These are phyloP conservation scores for Excoecaria agallocha DNA, from an alignment of 345 rosid genomes.

Conservation along the genomic window DNA sequence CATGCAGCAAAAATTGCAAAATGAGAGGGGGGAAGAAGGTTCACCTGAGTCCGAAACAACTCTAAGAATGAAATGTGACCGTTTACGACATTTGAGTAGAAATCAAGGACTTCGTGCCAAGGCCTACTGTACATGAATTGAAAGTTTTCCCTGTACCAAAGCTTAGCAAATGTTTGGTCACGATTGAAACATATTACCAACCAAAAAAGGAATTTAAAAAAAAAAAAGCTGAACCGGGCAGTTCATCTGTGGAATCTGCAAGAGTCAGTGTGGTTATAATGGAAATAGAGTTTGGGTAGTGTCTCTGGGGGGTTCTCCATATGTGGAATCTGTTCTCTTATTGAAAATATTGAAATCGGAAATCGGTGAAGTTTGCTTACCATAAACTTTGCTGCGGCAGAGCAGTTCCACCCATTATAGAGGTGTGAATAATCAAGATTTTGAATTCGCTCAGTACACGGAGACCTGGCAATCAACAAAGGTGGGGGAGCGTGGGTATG, in stretches of 20 bases:
- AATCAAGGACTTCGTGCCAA: constrained; percentile 66
- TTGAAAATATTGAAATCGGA: neutral
- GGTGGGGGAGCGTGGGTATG: no score
- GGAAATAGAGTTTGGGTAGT: constrained; percentile 40
- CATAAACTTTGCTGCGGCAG: neutral
- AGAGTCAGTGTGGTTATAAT: constrained; percentile 73
- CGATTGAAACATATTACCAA: neutral
- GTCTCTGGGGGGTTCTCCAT: neutral
- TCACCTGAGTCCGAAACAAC: constrained; percentile 54
- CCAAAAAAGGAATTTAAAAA: neutral
- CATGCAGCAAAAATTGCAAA: neutral
- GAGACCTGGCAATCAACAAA: no score
- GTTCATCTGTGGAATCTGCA: constrained; percentile 71
- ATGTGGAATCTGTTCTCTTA: neutral
- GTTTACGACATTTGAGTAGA: constrained; percentile 55
- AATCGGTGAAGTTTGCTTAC: neutral
- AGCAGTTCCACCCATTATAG: no score
- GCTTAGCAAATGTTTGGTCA: neutral
- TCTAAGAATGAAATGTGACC: constrained; percentile 39
- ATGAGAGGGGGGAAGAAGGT: neutral
- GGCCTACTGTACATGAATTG: constrained; percentile 68
- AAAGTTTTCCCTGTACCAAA: constrained; percentile 52
- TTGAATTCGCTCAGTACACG: no score
- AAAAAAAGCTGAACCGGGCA: constrained; percentile 41
- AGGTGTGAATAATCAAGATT: no score